Percentiles rank a stretch among this genome's conserved stretches.
phyloP scores from a whole-genome alignment of 495 filamentous ascomycete genomes.

The Penicillium canariense region DNA sequence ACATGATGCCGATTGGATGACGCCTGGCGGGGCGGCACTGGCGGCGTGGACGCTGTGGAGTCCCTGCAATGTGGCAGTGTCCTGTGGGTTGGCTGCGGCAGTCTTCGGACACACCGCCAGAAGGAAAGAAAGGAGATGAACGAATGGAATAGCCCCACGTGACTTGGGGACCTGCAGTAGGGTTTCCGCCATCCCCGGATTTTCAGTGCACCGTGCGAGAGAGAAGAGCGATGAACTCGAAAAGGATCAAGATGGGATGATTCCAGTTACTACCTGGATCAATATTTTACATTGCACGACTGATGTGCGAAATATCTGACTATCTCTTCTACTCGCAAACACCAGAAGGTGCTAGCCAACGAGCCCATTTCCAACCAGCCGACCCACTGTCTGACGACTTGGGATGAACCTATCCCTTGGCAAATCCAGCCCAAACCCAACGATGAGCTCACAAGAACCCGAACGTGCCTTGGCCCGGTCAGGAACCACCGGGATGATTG shows the following conservation, averaged over 20 bases:
- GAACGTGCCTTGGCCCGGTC: neutral
- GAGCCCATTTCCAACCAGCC: neutral
- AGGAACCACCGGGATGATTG: neutral
- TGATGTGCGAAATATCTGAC: no score
- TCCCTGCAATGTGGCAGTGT: no score
- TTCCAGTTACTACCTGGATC: no score
- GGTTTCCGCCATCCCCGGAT: neutral
- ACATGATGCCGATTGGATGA: constrained; percentile 4
- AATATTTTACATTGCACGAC: no score
- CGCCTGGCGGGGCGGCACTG: neutral
- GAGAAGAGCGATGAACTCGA: neutral
- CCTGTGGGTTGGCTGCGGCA: no score
- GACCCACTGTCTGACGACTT: neutral
- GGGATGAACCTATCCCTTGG: neutral
- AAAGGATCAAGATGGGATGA: no score
- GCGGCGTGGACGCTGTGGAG: constrained; percentile 5
- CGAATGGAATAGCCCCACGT: no score
- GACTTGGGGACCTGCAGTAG: constrained; percentile 8
- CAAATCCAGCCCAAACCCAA: neutral
- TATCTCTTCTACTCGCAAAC: neutral
- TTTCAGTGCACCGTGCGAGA: neutral
- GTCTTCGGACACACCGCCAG: neutral
- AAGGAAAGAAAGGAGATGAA: no score
- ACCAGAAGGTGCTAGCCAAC: no score
- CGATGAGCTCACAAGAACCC: neutral